Evolutionary conservation across 2,329 filamentous ascomycete genomes (phyloP).

Genomic region (Colletotrichum sp.): DNA sequence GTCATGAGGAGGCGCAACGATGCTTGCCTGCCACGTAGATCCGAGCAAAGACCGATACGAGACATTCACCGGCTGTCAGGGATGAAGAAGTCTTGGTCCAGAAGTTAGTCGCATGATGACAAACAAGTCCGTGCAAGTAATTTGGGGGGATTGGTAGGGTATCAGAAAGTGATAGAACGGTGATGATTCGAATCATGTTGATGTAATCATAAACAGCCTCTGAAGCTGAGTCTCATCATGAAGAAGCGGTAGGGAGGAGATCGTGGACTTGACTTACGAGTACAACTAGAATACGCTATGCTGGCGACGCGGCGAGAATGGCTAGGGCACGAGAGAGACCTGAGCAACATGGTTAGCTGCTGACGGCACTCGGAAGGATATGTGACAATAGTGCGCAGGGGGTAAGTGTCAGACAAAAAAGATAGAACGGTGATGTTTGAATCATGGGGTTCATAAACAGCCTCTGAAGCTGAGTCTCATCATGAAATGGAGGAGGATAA

Average conservation of each 20-base stretch:
- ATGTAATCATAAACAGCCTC: slow-evolving; percentile 56
- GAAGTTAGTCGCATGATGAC: background rate
- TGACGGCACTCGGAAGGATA: background rate
- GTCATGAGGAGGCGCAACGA: background rate
- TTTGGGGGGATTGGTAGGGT: background rate
- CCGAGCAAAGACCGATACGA: background rate
- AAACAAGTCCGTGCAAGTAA: background rate
- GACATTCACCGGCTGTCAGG: background rate
- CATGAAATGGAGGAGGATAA: slow-evolving; percentile 8
- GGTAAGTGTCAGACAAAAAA: slow-evolving; percentile 16
- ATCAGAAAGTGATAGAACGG: slow-evolving; percentile 30
- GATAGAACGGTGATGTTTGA: slow-evolving; percentile 40
- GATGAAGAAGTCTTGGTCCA: background rate
- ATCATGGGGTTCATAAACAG: slow-evolving; percentile 52
- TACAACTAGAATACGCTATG: no score
- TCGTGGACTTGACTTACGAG: background rate
- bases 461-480: slow-evolving; percentile 48
- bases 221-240: slow-evolving; percentile 43
- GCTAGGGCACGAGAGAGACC: background rate
- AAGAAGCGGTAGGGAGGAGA: slow-evolving; percentile 23
- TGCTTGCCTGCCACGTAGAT: background rate
- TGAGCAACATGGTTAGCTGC: background rate
- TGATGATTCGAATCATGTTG: slow-evolving; percentile 41
- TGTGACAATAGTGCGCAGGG: background rate
- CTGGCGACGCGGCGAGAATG: background rate